A percentile compares a stretch with the other conserved stretches of the same genome.
phyloP scores from a whole-genome alignment of 495 filamentous ascomycete genomes.

The Trichoderma erinaceum region DNA sequence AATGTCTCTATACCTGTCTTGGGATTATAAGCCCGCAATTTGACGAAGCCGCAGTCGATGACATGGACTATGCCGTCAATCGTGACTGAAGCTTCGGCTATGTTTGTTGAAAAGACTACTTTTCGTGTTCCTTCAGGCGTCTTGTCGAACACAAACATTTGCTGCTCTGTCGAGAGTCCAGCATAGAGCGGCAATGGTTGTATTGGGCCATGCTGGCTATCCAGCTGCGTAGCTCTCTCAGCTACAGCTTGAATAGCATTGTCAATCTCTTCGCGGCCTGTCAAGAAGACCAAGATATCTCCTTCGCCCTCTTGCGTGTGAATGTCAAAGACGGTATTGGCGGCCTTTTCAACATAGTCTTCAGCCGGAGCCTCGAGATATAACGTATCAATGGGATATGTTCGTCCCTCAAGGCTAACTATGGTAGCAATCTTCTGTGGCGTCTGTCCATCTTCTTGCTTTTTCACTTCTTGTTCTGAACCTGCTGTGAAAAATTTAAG shows the following conservation, averaged over 20 bases:
- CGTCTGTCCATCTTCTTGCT: constrained; percentile 28
- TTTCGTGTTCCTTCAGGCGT: constrained; percentile 81
- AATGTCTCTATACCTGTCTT: constrained; percentile 84
- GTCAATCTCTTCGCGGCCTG: constrained; percentile 92
- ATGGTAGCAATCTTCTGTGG: constrained; percentile 53
- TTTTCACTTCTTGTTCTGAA: constrained; percentile 35
- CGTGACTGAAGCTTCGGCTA: constrained; percentile 91
- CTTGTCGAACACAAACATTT: constrained; percentile 88
- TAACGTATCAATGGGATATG: constrained; percentile 85
- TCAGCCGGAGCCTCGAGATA: constrained; percentile 76
- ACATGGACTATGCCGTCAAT: constrained; percentile 93
- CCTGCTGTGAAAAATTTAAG: constrained; percentile 61
- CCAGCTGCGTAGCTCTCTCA: constrained; percentile 70
- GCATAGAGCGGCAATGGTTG: constrained; percentile 82
- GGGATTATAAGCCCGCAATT: constrained; percentile 83
- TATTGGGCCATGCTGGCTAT: constrained; percentile 61
- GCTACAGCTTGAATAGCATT: constrained; percentile 67
- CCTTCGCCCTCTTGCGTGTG: constrained; percentile 83
- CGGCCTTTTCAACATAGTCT: constrained; percentile 80
- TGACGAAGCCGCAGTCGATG: constrained; percentile 87
- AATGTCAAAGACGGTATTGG: constrained; percentile 89
- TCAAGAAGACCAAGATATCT: constrained; percentile 88
- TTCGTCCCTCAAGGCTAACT: constrained; percentile 83
- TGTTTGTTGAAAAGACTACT: constrained; percentile 92
- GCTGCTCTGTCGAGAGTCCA: constrained; percentile 80